phyloP scores from a whole-genome alignment of 139 green algal genomes.

The Chlorokybus atmophyticus region DNA sequence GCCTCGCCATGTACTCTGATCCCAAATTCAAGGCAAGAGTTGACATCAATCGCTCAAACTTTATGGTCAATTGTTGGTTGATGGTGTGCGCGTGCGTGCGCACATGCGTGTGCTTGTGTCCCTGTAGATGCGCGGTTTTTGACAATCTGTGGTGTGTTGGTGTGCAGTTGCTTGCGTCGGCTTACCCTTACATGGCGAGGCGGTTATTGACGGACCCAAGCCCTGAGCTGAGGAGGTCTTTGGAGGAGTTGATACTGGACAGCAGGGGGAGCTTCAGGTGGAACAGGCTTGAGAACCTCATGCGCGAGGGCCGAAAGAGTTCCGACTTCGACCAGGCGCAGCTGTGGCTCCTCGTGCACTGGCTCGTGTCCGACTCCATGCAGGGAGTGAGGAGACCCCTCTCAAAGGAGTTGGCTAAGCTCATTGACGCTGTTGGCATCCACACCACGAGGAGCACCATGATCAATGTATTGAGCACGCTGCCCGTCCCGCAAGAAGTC shows the following conservation, averaged over 20 bases:
- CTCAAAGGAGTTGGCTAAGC: conserved; percentile 12
- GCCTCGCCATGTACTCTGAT: conserved; percentile 31
- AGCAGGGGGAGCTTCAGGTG: conserved; percentile 44
- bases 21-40: conserved; percentile 45
- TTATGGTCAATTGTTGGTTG: no score
- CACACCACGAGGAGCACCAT: not conserved
- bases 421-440: conserved; percentile 6
- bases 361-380: conserved; percentile 53
- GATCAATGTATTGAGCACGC: no score
- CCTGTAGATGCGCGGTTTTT: no score
- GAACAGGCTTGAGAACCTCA: conserved; percentile 74
- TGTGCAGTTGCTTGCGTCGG: conserved; percentile 49
- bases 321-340: conserved; percentile 57
- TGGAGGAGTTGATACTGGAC: conserved; percentile 25
- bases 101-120: no score
- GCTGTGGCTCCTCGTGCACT: conserved; percentile 74
- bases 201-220: conserved; percentile 80
- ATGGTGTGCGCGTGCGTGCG: no score
- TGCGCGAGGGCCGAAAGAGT: conserved; percentile 61
- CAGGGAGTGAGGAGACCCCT: no score
- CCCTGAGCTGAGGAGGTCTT: conserved; percentile 11
- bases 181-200: conserved; percentile 93
- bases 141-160: no score
- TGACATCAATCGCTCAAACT: no score
- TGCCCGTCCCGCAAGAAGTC: no score